phyloP scores from a whole-genome alignment of 129 eudicot genomes.

The Arctium lappa region DNA sequence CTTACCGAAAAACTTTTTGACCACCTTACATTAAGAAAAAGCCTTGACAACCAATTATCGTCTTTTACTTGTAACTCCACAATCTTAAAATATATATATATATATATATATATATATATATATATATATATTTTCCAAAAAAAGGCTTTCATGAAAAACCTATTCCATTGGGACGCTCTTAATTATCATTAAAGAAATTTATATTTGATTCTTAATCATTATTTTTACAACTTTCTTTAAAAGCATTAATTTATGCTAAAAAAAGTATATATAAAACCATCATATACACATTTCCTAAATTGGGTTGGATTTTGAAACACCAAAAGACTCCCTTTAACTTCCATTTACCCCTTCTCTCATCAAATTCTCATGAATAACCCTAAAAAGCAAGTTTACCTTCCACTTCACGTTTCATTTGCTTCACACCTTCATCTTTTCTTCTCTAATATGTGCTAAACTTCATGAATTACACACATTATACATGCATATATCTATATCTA shows the following conservation, averaged over 20 bases:
- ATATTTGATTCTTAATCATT: neutral
- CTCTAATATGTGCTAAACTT: conserved; percentile 1
- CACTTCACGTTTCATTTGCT: conserved; percentile 43
- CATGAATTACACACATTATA: conserved; percentile 16
- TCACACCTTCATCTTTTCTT: conserved; percentile 29
- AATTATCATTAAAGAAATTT: neutral
- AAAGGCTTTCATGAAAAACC: neutral
- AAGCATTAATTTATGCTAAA: neutral
- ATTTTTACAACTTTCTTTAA: neutral
- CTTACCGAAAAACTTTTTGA: neutral
- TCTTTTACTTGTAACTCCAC: neutral
- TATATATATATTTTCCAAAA: too few species aligned
- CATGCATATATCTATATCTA: neutral
- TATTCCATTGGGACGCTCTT: neutral
- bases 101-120: too few species aligned
- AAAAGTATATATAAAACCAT: neutral
- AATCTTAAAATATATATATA: too few species aligned
- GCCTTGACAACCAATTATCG: neutral
- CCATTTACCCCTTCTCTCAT: conserved; percentile 30
- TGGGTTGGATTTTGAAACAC: conserved; percentile 26
- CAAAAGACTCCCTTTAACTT: conserved; percentile 32
- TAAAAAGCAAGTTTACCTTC: conserved; percentile 17
- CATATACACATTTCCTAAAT: neutral
- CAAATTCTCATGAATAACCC: conserved; percentile 30
- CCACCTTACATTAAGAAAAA: neutral